A percentile compares a stretch with the other conserved stretches of the same genome.
phyloP scores from a whole-genome alignment of 192 early-diverging fungal genomes.

The Kickxella alabastrina region DNA sequence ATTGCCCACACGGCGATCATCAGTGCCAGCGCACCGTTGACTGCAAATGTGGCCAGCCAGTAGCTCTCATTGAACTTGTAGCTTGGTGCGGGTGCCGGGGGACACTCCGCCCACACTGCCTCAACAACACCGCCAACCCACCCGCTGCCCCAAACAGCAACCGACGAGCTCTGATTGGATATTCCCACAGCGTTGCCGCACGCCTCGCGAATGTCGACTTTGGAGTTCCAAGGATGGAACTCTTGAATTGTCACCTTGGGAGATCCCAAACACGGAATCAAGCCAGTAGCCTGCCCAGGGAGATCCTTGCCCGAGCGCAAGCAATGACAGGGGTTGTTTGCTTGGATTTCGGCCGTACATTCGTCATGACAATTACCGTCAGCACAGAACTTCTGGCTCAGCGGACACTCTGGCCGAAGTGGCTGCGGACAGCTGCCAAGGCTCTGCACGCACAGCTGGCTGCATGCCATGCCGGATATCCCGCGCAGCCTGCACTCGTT shows the following conservation, averaged over 20 bases:
- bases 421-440: conserved; percentile 27
- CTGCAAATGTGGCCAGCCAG: conserved; percentile 40
- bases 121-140: conserved; percentile 11
- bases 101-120: conserved; percentile 48
- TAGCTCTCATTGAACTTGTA: conserved; percentile 35
- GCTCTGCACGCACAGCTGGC: conserved; percentile 40
- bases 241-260: conserved; percentile 39
- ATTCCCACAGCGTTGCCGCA: conserved; percentile 28
- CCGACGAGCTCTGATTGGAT: conserved; percentile 8
- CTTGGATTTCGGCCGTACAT: conserved; percentile 28
- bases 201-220: conserved; percentile 27
- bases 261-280: conserved; percentile 29
- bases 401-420: conserved; percentile 34
- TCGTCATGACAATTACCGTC: conserved; percentile 52
- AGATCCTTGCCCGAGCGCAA: conserved; percentile 21
- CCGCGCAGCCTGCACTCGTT: conserved; percentile 47
- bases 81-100: conserved; percentile 16
- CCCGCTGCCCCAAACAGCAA: conserved; percentile 29
- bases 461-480: conserved; percentile 29
- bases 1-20: conserved; percentile 34
- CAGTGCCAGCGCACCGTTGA: conserved; percentile 31
- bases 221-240: conserved; percentile 35
- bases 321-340: conserved; percentile 49
- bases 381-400: conserved; percentile 37
- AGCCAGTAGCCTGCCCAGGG: conserved; percentile 7